Evolutionary conservation across 306 rosid species (phyloP).

Genomic region (Vigna unguiculata): DNA sequence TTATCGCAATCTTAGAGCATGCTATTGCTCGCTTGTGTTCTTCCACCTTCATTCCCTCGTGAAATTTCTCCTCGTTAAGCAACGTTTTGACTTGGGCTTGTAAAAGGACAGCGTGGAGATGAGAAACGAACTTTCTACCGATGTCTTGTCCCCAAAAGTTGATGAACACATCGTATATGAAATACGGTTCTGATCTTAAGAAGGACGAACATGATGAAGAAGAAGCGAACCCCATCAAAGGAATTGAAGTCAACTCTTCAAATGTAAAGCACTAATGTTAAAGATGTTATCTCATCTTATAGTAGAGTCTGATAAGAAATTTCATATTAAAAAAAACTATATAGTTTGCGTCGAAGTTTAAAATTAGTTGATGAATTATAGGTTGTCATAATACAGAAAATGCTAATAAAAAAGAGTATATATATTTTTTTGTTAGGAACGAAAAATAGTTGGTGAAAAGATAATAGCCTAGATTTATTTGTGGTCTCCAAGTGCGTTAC

Average conservation of each 20-base stretch:
- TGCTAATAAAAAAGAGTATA: no score
- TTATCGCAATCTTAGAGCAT: neutral
- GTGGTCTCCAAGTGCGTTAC: no score
- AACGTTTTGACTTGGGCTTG: neutral
- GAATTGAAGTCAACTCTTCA: neutral
- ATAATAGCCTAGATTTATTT: no score
- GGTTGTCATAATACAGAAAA: no score
- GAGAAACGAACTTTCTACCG: neutral
- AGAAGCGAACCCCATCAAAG: neutral
- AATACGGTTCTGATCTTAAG: neutral
- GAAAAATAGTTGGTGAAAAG: no score
- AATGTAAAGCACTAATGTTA: neutral
- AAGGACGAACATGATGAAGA: neutral
- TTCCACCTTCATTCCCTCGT: neutral
- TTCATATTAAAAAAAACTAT: no score
- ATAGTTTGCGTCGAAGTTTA: no score
- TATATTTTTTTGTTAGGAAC: no score
- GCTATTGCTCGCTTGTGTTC: conserved; percentile 7
- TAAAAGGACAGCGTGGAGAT: conserved; percentile 14
- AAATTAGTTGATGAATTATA: no score
- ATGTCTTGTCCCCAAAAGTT: conserved; percentile 33
- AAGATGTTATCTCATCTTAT: no score
- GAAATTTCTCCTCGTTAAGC: neutral
- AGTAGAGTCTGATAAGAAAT: no score
- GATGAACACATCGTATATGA: conserved; percentile 38